A percentile compares a stretch with the other conserved stretches of the same genome.
phyloP scores from a whole-genome alignment of 208 protist species.

The Crithidia acanthocephali region DNA sequence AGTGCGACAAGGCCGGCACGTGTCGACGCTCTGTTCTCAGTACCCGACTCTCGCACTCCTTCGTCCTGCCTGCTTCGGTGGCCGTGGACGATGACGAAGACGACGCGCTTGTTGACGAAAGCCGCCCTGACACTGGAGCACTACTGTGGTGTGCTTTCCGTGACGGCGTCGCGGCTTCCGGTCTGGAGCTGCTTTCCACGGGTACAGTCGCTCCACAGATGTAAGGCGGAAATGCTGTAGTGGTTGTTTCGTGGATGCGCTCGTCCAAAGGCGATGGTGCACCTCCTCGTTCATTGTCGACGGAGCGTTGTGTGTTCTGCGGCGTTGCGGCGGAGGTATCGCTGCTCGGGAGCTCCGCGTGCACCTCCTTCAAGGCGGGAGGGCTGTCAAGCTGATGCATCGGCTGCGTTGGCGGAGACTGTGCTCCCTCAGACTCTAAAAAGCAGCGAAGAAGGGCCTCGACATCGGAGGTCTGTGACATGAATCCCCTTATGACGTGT shows the following conservation, averaged over 20 bases:
- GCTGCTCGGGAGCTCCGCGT: neutral
- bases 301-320: neutral
- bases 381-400: neutral
- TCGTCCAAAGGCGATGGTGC: neutral
- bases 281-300: neutral
- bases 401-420: neutral
- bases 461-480: slow-evolving; percentile 19
- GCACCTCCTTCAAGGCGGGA: neutral
- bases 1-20: neutral
- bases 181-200: neutral
- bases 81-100: neutral
- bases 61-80: neutral
- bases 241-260: neutral
- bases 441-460: slow-evolving; percentile 15
- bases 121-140: neutral
- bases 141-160: no score
- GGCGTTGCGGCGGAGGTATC: neutral
- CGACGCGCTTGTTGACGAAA: neutral
- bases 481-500: no score
- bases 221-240: neutral
- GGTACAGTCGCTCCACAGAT: no score
- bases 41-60: no score
- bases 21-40: no score
- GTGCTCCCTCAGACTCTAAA: slow-evolving; percentile 10
- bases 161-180: neutral